Evolutionary conservation across 1,139 yeast genomes (phyloP).

Genomic region (Yamadazyma atlantica): DNA sequence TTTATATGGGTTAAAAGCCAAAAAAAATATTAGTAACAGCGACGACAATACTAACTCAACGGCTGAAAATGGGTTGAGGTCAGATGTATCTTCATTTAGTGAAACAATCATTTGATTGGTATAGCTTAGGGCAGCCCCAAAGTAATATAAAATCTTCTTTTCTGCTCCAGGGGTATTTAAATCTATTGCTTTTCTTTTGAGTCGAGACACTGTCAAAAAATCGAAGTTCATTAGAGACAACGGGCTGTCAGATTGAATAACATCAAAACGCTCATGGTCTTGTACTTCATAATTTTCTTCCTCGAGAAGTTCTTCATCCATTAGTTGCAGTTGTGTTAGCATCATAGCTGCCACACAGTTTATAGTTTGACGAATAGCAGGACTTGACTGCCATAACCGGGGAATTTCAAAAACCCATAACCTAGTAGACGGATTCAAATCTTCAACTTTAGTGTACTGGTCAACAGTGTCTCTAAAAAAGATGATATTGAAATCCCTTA

Average conservation of each 20-base stretch:
- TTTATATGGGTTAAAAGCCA: neutral
- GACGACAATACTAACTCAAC: neutral
- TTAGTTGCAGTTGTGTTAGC: neutral
- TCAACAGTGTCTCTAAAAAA: neutral
- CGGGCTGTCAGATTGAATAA: too few species aligned
- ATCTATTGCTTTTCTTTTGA: neutral
- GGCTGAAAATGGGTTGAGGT: neutral
- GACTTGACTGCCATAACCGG: neutral
- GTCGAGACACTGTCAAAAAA: too few species aligned
- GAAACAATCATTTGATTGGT: neutral
- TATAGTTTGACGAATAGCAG: neutral
- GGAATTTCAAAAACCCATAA: neutral
- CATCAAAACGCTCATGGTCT: too few species aligned
- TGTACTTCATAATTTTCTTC: too few species aligned
- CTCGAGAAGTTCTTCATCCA: too few species aligned
- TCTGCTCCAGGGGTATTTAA: neutral
- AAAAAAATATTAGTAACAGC: neutral
- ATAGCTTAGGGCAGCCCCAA: neutral
- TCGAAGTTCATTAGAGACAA: too few species aligned
- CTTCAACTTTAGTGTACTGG: neutral
- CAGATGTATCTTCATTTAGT: neutral
- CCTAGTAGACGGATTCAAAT: neutral
- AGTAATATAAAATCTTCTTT: neutral
- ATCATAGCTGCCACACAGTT: neutral
- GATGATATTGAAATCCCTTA: constrained; percentile 24